Conservation (phyloP, 257 asterid species). For the Sherardia arvensis region DNA sequence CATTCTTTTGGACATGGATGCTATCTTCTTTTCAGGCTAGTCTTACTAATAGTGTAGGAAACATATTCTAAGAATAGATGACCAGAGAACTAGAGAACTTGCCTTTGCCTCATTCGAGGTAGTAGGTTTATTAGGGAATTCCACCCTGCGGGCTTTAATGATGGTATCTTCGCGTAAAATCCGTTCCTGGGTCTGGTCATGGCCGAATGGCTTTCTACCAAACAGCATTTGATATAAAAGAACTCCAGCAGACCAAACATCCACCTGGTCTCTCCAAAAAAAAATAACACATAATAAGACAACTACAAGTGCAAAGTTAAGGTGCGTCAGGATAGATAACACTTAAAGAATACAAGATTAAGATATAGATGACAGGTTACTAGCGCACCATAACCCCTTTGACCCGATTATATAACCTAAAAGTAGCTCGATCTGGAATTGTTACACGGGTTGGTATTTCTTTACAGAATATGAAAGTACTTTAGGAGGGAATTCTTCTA, state of each 20-base stretch:
- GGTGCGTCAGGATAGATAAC: background rate
- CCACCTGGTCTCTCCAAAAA: slow-evolving; percentile 52
- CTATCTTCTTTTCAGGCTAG: background rate
- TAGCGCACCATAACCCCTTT: background rate
- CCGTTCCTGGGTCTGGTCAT: slow-evolving; percentile 89
- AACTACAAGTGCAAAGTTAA: background rate
- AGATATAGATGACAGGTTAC: background rate
- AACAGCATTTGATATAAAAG: slow-evolving; percentile 92
- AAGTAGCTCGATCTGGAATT: too few relatives aligned
- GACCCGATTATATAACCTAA: too few relatives aligned
- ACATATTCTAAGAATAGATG: background rate
- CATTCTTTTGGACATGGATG: background rate
- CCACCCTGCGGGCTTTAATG: slow-evolving; percentile 89
- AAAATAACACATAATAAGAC: background rate
- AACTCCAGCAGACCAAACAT: slow-evolving; percentile 97
- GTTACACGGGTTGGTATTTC: too few relatives aligned
- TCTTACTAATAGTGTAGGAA: background rate
- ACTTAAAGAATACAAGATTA: background rate
- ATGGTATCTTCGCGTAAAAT: slow-evolving; percentile 97
- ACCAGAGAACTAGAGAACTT: slow-evolving; percentile 9
- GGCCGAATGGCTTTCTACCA: slow-evolving; percentile 96
- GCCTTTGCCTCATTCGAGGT: slow-evolving; percentile 95
- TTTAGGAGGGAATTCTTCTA: too few relatives aligned
- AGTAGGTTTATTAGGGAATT: slow-evolving; percentile 84
- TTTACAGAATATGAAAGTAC: too few relatives aligned